These are phyloP conservation scores for Albifimbria verrucaria DNA, from an alignment of 2,329 filamentous ascomycete species.

Conservation along the genomic window DNA sequence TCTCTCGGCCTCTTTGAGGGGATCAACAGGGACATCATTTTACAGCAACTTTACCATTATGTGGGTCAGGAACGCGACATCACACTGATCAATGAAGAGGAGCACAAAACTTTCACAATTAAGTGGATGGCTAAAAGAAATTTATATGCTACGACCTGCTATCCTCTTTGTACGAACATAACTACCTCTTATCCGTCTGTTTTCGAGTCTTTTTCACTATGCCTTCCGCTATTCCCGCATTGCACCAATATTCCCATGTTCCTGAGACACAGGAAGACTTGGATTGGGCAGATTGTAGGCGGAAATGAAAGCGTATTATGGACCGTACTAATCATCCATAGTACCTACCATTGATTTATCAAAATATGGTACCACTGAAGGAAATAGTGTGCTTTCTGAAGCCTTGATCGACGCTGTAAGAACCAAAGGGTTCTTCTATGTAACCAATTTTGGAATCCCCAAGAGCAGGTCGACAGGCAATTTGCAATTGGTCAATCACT, in stretches of 20 bases:
- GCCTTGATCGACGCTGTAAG: constrained; percentile 29
- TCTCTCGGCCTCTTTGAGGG: too few relatives aligned
- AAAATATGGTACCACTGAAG: constrained; percentile 27
- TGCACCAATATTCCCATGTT: constrained; percentile 32
- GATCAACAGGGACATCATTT: too few relatives aligned
- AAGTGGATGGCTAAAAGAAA: too few relatives aligned
- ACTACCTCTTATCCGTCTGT: not conserved
- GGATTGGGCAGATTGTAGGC: constrained; percentile 33
- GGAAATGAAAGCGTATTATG: too few relatives aligned
- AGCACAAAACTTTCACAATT: too few relatives aligned
- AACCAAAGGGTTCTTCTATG: constrained; percentile 50
- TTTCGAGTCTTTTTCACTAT: constrained; percentile 14
- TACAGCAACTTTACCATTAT: too few relatives aligned
- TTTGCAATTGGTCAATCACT: constrained; percentile 58
- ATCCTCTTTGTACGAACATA: too few relatives aligned
- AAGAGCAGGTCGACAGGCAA: constrained; percentile 55
- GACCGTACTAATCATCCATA: constrained; percentile 3
- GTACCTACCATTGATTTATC: constrained; percentile 31
- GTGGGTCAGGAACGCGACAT: too few relatives aligned
- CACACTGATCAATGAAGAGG: too few relatives aligned
- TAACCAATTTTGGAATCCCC: constrained; percentile 59
- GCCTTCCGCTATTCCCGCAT: constrained; percentile 26
- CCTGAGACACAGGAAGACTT: constrained; percentile 32
- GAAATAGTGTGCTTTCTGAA: constrained; percentile 24
- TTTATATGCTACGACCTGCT: too few relatives aligned